Evolutionary conservation across 1,284 basidiomycete species (phyloP).

Genomic region (Austroboletus novae-zelandiae): DNA sequence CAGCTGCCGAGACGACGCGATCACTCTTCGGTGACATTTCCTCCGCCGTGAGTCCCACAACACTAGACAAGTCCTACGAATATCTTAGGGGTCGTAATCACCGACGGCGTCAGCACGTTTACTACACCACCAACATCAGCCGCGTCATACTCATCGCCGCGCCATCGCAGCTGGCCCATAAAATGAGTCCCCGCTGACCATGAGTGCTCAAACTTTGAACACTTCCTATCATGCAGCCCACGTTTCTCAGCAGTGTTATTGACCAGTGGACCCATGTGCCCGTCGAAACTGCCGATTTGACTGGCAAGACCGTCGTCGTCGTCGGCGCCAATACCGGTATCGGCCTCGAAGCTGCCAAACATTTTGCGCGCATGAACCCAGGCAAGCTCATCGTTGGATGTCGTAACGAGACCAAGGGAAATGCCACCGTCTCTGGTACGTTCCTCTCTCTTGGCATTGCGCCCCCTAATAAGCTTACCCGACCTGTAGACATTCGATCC

Average conservation of each 20-base stretch:
- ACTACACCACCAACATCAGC: no score
- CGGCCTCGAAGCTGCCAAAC: conserved; percentile 43
- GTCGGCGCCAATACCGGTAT: conserved; percentile 43
- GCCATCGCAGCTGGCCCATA: no score
- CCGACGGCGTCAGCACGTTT: no score
- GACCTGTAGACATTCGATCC: conserved; percentile 8
- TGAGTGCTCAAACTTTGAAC: no score
- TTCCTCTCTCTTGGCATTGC: neutral
- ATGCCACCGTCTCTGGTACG: conserved; percentile 29
- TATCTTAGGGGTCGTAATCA: no score
- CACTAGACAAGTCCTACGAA: no score
- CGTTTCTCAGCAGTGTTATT: neutral
- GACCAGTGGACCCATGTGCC: neutral
- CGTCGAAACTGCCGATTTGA: conserved; percentile 16
- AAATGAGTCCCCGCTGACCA: no score
- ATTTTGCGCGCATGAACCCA: conserved; percentile 43
- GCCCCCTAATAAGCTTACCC: neutral
- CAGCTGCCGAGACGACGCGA: no score
- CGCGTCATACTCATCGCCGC: no score
- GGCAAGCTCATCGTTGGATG: conserved; percentile 40
- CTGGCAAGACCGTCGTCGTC: conserved; percentile 32
- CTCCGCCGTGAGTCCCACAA: no score
- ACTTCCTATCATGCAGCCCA: neutral
- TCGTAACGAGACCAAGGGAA: conserved; percentile 37
- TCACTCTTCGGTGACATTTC: no score